Evolutionary conservation across 768 basidiomycete species (phyloP).

Genomic region (Pleurotus salmoneostramineus): DNA sequence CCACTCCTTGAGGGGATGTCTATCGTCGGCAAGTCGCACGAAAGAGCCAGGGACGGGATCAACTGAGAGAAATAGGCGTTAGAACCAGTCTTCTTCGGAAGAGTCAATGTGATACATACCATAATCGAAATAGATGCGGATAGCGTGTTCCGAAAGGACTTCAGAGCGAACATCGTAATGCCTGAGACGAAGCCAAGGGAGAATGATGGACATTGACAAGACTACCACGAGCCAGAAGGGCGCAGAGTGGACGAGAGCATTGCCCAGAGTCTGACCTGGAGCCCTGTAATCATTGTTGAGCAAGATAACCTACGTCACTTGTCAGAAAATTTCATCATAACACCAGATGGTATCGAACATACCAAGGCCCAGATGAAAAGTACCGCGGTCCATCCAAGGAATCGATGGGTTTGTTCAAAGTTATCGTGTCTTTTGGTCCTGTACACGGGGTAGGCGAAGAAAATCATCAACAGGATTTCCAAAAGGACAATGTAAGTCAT

Average conservation of each 20-base stretch:
- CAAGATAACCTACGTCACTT: slow-evolving; percentile 23
- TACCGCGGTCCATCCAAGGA: slow-evolving; percentile 39
- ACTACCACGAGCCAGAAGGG: slow-evolving; percentile 39
- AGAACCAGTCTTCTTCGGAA: neutral
- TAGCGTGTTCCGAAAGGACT: slow-evolving; percentile 37
- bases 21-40: slow-evolving; percentile 22
- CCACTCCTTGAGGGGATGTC: slow-evolving; percentile 43
- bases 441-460: slow-evolving; percentile 35
- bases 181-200: slow-evolving; percentile 41
- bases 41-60: slow-evolving; percentile 13
- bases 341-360: slow-evolving; percentile 3
- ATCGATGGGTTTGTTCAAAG: slow-evolving; percentile 41
- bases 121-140: slow-evolving; percentile 42
- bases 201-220: slow-evolving; percentile 35
- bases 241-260: slow-evolving; percentile 25
- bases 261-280: slow-evolving; percentile 21
- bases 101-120: slow-evolving; percentile 17
- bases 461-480: slow-evolving; percentile 30
- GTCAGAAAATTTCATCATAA: neutral
- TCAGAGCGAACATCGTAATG: slow-evolving; percentile 36
- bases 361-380: slow-evolving; percentile 39
- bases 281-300: slow-evolving; percentile 32
- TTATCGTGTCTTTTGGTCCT: slow-evolving; percentile 33
- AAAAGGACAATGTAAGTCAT: slow-evolving; percentile 33
- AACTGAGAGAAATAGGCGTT: slow-evolving; percentile 4